These are phyloP conservation scores for Ogataea ramenticola DNA, from an alignment of 805 yeast genomes.

Conservation along the genomic window DNA sequence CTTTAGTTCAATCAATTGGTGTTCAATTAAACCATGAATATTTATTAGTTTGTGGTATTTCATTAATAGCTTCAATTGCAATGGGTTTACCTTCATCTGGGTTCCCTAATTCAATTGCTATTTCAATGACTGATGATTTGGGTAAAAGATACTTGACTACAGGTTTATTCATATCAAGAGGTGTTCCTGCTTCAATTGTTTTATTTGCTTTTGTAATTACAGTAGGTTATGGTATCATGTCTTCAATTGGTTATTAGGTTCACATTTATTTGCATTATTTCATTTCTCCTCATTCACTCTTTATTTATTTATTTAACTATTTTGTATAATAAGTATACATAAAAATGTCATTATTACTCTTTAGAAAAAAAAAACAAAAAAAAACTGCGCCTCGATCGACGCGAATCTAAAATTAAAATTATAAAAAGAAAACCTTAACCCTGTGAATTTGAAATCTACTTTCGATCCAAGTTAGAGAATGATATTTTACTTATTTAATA, in stretches of 20 bases:
- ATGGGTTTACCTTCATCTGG: constrained; percentile 53
- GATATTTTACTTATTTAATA: no score
- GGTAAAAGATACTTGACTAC: constrained; percentile 45
- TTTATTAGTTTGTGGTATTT: constrained; percentile 40
- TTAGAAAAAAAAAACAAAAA: no score
- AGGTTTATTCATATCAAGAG: constrained; percentile 42
- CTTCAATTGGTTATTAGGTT: constrained; percentile 14
- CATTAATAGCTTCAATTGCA: constrained; percentile 46
- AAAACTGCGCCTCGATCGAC: no score
- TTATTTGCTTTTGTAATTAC: constrained; percentile 37
- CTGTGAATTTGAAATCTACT: no score
- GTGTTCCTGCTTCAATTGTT: constrained; percentile 42
- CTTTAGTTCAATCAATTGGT: constrained; percentile 44
- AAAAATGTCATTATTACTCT: no score
- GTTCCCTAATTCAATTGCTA: constrained; percentile 51
- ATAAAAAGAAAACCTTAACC: no score
- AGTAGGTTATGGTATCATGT: constrained; percentile 43
- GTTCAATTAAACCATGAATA: constrained; percentile 37
- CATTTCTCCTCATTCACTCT: background rate
- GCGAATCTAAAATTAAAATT: no score
- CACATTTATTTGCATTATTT: background rate
- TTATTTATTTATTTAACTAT: background rate
- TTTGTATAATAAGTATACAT: no score
- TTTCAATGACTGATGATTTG: constrained; percentile 46
- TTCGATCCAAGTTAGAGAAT: no score